A percentile compares a stretch with the other conserved stretches of the same genome.
phyloP scores from a whole-genome alignment of 192 early-diverging fungal species.

The Geosiphon pyriformis region DNA sequence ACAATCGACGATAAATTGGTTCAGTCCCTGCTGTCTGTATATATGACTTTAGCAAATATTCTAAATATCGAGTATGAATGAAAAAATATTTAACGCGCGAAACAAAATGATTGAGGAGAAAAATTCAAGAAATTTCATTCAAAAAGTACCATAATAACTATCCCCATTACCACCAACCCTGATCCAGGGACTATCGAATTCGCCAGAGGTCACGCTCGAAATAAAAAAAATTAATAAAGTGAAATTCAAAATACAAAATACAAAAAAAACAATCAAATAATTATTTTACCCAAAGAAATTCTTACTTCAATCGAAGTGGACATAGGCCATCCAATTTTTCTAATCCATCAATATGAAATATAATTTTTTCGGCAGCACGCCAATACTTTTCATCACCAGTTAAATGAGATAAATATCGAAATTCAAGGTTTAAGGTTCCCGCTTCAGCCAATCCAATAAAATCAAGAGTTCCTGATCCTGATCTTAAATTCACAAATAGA shows the following conservation, averaged over 20 bases:
- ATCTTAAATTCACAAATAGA: conserved; percentile 52
- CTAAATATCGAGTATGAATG: too few species aligned
- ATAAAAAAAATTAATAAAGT: too few species aligned
- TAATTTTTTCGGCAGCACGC: conserved; percentile 62
- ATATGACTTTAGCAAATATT: conserved; percentile 90
- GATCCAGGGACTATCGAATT: too few species aligned
- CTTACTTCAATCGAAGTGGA: too few species aligned
- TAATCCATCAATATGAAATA: conserved; percentile 45
- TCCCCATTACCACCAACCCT: conserved; percentile 80
- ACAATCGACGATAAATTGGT: conserved; percentile 59
- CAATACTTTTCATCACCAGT: conserved; percentile 74
- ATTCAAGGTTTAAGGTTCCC: conserved; percentile 81
- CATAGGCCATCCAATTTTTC: conserved; percentile 63
- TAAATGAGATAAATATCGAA: conserved; percentile 72
- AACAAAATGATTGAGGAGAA: too few species aligned
- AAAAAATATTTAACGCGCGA: too few species aligned
- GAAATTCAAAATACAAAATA: too few species aligned
- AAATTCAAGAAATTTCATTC: too few species aligned
- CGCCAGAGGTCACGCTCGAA: too few species aligned
- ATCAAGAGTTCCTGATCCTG: conserved; percentile 43
- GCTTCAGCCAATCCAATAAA: conserved; percentile 63
- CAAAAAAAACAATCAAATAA: neutral
- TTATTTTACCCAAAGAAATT: conserved; percentile 54
- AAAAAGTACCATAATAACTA: conserved; percentile 84
- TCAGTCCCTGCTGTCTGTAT: conserved; percentile 62